Evolutionary conservation across 1,284 basidiomycete genomes (phyloP).

Genomic region (Ceratobasidium sp.): DNA sequence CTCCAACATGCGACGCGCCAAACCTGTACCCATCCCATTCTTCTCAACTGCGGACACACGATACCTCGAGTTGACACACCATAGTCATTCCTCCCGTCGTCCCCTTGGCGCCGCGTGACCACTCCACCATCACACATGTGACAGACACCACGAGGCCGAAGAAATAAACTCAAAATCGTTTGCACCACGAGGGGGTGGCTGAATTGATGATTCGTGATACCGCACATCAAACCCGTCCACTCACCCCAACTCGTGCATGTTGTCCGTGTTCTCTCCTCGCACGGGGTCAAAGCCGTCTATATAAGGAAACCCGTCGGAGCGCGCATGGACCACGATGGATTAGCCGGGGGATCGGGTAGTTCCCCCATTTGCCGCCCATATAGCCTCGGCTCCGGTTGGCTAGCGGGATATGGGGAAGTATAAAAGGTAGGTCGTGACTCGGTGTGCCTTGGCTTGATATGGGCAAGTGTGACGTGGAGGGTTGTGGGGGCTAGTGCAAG

Average conservation of each 20-base stretch:
- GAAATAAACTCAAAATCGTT: neutral
- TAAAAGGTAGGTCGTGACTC: neutral
- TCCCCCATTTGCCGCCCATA: conserved; percentile 12
- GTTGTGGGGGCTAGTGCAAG: too few species aligned
- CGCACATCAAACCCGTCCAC: conserved; percentile 24
- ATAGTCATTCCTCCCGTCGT: neutral
- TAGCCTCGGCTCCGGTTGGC: conserved; percentile 3
- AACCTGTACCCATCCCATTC: neutral
- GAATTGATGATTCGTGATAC: neutral
- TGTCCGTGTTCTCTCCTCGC: neutral
- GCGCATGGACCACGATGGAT: neutral
- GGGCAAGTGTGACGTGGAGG: neutral
- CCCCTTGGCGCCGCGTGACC: neutral
- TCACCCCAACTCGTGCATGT: neutral
- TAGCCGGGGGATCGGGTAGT: neutral
- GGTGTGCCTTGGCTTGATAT: neutral
- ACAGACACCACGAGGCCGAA: neutral
- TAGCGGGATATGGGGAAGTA: neutral
- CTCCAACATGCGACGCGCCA: neutral
- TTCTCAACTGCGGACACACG: neutral
- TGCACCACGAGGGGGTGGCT: neutral
- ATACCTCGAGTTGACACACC: neutral
- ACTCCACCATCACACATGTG: neutral
- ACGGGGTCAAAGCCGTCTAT: neutral
- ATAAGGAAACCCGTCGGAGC: neutral